Conservation (phyloP, 495 filamentous ascomycete species). For the Xylaria scruposa region DNA sequence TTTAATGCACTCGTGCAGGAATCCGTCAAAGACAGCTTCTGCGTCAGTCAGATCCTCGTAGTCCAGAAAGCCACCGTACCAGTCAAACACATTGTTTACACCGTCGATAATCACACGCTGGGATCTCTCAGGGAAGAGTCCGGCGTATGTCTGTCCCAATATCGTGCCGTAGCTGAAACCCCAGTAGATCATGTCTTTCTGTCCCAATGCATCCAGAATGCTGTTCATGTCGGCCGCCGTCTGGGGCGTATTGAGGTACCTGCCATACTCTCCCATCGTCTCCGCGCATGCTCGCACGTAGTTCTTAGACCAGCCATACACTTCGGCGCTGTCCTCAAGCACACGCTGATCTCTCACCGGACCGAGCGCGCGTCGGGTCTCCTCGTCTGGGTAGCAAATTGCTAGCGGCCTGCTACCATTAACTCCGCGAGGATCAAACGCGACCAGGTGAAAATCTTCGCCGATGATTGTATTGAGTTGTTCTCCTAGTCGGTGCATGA, state of each 20-base stretch:
- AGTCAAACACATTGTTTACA: slow-evolving; percentile 48
- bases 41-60: slow-evolving; percentile 43
- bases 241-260: slow-evolving; percentile 56
- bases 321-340: slow-evolving; percentile 46
- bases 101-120: slow-evolving; percentile 53
- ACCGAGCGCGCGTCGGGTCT: slow-evolving; percentile 35
- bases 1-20: slow-evolving; percentile 53
- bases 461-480: slow-evolving; percentile 47
- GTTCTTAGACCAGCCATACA: slow-evolving; percentile 48
- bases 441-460: slow-evolving; percentile 51
- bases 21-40: slow-evolving; percentile 48
- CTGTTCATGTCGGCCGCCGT: slow-evolving; percentile 58
- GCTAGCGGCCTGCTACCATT: slow-evolving; percentile 48
- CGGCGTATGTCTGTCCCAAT: slow-evolving; percentile 62
- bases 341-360: slow-evolving; percentile 38
- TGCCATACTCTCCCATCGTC: slow-evolving; percentile 48
- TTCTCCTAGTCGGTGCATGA: slow-evolving; percentile 43
- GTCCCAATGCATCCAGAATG: slow-evolving; percentile 53
- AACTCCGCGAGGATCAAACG: slow-evolving; percentile 55
- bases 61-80: slow-evolving; percentile 43
- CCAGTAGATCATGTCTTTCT: slow-evolving; percentile 62
- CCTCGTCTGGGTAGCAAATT: slow-evolving; percentile 45
- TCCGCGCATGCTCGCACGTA: slow-evolving; percentile 49
- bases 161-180: slow-evolving; percentile 70
- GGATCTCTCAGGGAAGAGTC: slow-evolving; percentile 50